A percentile compares a stretch with the other conserved stretches of the same genome.
phyloP scores from a whole-genome alignment of 2,329 filamentous ascomycete species.

The Aspergillus hiratsukae region DNA sequence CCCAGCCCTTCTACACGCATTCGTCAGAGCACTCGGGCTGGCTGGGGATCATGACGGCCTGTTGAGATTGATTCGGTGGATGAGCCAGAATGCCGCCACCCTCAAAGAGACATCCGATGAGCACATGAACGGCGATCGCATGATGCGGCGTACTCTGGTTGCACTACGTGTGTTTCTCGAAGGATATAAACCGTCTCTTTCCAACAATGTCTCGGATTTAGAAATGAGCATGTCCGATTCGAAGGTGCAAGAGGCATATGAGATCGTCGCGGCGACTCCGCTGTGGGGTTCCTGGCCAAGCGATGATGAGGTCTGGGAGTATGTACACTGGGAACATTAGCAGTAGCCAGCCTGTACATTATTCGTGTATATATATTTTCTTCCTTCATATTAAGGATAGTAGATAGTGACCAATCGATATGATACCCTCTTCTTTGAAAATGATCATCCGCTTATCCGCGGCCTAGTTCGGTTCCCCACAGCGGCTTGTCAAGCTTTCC shows the following conservation, averaged over 20 bases:
- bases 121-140: conserved; percentile 31
- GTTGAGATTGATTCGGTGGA: conserved; percentile 39
- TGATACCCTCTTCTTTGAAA: too few relatives aligned
- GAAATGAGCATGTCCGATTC: conserved; percentile 17
- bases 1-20: conserved; percentile 38
- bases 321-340: conserved; percentile 22
- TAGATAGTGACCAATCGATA: too few relatives aligned
- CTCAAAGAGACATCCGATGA: conserved; percentile 34
- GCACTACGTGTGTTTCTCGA: conserved; percentile 41
- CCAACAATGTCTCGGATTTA: not conserved
- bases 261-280: conserved; percentile 31
- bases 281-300: conserved; percentile 40
- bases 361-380: conserved; percentile 15
- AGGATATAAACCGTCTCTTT: conserved; percentile 8
- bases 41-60: conserved; percentile 38
- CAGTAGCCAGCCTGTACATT: conserved; percentile 16
- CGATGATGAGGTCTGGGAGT: conserved; percentile 37
- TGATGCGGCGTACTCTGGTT: conserved; percentile 38
- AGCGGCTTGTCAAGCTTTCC: conserved; percentile 13
- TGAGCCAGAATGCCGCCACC: conserved; percentile 30
- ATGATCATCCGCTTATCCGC: conserved; percentile 11
- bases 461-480: conserved; percentile 12
- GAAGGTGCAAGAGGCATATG: conserved; percentile 31
- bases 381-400: too few relatives aligned
- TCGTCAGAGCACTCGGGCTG: conserved; percentile 39